These are phyloP conservation scores for Cunninghamia lanceolata DNA, from an alignment of 75 land plant genomes.

Conservation along the genomic window DNA sequence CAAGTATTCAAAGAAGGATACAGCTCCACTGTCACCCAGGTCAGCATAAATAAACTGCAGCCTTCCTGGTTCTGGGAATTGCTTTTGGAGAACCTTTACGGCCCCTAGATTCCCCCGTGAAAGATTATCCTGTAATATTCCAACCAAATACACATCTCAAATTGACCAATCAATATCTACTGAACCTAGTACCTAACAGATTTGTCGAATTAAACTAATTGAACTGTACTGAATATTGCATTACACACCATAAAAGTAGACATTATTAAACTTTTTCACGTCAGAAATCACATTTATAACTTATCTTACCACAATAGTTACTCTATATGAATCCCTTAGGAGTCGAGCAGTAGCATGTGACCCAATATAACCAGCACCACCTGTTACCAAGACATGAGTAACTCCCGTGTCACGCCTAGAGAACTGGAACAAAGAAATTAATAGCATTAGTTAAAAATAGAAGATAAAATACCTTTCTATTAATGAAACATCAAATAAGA, in stretches of 20 bases:
- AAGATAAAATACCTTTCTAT: background rate
- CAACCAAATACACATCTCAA: background rate
- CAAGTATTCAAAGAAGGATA: conserved; percentile 32
- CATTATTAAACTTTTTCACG: background rate
- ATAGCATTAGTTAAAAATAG: conserved; percentile 1
- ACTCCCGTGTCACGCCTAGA: conserved; percentile 54
- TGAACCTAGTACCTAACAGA: background rate
- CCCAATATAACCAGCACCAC: conserved; percentile 89
- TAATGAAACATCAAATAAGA: background rate
- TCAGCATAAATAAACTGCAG: conserved; percentile 86
- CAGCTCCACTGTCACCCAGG: conserved; percentile 73
- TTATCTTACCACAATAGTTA: conserved; percentile 73
- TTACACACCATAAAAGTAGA: conserved; percentile 6
- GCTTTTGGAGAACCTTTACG: conserved; percentile 59
- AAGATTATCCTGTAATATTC: conserved; percentile 66
- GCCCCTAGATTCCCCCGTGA: conserved; percentile 89
- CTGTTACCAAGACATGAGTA: conserved; percentile 78
- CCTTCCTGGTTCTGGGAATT: conserved; percentile 74
- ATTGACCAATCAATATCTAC: background rate
- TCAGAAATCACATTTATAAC: background rate
- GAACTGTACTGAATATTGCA: background rate
- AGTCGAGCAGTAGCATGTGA: conserved; percentile 75
- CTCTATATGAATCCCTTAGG: conserved; percentile 63
- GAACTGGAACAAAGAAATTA: conserved; percentile 45
- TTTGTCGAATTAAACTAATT: background rate